phyloP scores from a whole-genome alignment of 768 basidiomycete genomes.

The Leccinum incarnatum region DNA sequence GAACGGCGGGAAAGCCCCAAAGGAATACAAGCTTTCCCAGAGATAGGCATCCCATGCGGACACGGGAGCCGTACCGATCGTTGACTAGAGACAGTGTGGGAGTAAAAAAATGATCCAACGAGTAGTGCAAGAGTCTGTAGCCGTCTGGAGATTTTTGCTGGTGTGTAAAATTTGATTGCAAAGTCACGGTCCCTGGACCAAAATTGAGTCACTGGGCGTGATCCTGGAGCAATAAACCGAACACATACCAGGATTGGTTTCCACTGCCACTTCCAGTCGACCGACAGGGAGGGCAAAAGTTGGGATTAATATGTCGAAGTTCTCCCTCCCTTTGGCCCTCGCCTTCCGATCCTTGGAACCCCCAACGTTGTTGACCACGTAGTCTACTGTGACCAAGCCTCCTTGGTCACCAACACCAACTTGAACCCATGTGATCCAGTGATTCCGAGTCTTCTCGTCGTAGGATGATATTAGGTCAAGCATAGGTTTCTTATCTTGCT shows the following conservation, averaged over 20 bases:
- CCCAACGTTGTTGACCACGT: constrained; percentile 47
- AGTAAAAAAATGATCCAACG: constrained; percentile 55
- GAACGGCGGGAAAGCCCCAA: constrained; percentile 16
- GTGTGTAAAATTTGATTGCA: constrained; percentile 58
- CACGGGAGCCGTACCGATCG: constrained; percentile 5
- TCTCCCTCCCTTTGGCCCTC: constrained; percentile 30
- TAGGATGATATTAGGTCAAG: constrained; percentile 42
- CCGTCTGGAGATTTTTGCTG: constrained; percentile 41
- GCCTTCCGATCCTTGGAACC: constrained; percentile 28
- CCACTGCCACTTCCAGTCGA: constrained; percentile 60
- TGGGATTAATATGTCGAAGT: constrained; percentile 57
- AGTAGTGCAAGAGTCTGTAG: constrained; percentile 53
- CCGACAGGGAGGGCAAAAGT: constrained; percentile 72
- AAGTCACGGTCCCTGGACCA: constrained; percentile 43
- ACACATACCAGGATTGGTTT: constrained; percentile 49
- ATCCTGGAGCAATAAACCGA: background rate
- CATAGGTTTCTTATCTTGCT: constrained; percentile 34
- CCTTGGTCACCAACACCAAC: constrained; percentile 52
- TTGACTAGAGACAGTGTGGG: constrained; percentile 46
- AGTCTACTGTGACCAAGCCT: constrained; percentile 59
- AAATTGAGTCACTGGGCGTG: constrained; percentile 5
- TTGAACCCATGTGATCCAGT: constrained; percentile 67
- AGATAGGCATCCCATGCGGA: constrained; percentile 10
- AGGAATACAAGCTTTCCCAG: constrained; percentile 12
- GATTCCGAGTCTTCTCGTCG: constrained; percentile 52